These are phyloP conservation scores for Apophysomyces elegans DNA, from an alignment of 371 early-diverging fungal species.

Conservation along the genomic window DNA sequence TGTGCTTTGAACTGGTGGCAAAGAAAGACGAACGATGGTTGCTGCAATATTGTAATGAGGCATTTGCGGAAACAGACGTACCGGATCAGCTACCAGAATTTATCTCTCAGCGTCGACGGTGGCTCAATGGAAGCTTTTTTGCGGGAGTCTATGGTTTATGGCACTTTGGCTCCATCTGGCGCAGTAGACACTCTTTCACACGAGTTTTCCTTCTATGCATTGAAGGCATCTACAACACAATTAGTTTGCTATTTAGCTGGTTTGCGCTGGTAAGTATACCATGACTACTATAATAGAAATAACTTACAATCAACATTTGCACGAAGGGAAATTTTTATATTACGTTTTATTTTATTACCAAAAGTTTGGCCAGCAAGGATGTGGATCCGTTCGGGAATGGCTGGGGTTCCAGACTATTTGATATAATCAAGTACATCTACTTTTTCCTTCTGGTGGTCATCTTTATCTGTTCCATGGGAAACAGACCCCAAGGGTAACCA, in stretches of 20 bases:
- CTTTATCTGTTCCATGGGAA: conserved; percentile 90
- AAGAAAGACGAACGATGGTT: conserved; percentile 69
- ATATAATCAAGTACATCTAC: conserved; percentile 72
- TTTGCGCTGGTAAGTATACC: conserved; percentile 72
- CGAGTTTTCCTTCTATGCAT: conserved; percentile 68
- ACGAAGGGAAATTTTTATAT: conserved; percentile 80
- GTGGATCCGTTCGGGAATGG: conserved; percentile 73
- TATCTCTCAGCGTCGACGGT: conserved; percentile 71
- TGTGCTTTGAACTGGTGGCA: conserved; percentile 79
- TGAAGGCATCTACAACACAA: conserved; percentile 74
- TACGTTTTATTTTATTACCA: conserved; percentile 83
- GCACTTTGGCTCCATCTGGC: conserved; percentile 80
- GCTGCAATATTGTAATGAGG: conserved; percentile 68
- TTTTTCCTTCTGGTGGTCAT: conserved; percentile 74
- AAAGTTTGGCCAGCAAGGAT: conserved; percentile 52
- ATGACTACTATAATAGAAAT: neutral
- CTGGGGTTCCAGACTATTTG: conserved; percentile 65
- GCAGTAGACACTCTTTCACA: conserved; percentile 71
- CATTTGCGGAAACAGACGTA: conserved; percentile 77
- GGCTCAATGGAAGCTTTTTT: conserved; percentile 79
- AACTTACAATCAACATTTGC: neutral
- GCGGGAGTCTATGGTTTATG: conserved; percentile 74
- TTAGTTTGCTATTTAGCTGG: conserved; percentile 81
- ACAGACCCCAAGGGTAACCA: conserved; percentile 88
- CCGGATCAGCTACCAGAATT: conserved; percentile 71